Conservation (phyloP, 108 stramenopile species). For the Poteriospumella lacustris region DNA sequence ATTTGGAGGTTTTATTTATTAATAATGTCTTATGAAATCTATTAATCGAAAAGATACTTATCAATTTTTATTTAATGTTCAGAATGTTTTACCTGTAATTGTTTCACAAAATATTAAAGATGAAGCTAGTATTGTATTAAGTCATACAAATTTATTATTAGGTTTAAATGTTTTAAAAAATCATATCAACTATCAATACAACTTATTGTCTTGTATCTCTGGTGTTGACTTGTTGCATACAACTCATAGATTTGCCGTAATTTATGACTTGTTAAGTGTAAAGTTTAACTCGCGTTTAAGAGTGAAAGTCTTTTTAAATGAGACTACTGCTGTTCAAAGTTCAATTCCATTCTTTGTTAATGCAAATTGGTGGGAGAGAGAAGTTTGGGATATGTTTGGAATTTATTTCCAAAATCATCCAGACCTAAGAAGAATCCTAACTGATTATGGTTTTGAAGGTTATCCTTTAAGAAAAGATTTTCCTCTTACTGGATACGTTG, state of each 20-base stretch:
- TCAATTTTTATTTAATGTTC: conserved; percentile 11
- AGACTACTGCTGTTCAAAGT: conserved; percentile 10
- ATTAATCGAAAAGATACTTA: conserved; percentile 9
- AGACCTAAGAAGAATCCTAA: conserved; percentile 23
- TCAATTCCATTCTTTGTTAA: background rate
- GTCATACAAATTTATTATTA: background rate
- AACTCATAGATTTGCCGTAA: conserved; percentile 16
- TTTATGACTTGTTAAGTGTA: conserved; percentile 19
- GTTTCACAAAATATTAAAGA: background rate
- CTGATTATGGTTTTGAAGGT: conserved; percentile 22
- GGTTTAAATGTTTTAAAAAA: conserved; percentile 25
- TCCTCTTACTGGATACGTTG: conserved; percentile 8
- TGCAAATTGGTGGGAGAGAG: conserved; percentile 11
- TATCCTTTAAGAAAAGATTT: conserved; percentile 27
- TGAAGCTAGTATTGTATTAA: conserved; percentile 2
- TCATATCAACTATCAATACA: conserved; percentile 21
- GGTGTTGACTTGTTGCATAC: conserved; percentile 14
- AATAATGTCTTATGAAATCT: conserved; percentile 9
- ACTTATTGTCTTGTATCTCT: conserved; percentile 22
- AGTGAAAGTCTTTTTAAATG: conserved; percentile 3
- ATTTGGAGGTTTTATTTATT: conserved; percentile 9
- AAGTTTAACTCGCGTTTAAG: conserved; percentile 1
- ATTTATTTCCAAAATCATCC: conserved; percentile 21
- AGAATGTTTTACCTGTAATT: conserved; percentile 15
- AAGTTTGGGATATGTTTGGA: conserved; percentile 23